A percentile compares a stretch with the other conserved stretches of the same genome.
phyloP scores from a whole-genome alignment of 2,329 filamentous ascomycete genomes.

The Verticillium isaacii region DNA sequence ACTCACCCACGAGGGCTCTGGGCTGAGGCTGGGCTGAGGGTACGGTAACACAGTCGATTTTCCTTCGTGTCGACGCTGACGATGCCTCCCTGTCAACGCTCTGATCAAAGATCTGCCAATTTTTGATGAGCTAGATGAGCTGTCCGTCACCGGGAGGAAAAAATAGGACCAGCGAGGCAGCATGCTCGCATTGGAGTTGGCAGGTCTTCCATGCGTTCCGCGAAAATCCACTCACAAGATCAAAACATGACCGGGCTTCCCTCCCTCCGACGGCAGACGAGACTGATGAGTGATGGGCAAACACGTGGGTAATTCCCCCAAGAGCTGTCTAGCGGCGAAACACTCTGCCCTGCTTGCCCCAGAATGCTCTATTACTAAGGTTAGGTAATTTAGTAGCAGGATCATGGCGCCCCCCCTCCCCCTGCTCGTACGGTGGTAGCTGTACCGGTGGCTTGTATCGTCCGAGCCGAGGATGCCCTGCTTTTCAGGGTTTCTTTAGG shows the following conservation, averaged over 20 bases:
- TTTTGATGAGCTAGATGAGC: no score
- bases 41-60: not conserved
- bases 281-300: not conserved
- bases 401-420: not conserved
- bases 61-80: not conserved
- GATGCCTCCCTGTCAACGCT: not conserved
- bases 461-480: not conserved
- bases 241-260: not conserved
- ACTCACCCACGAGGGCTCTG: not conserved
- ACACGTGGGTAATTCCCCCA: constrained; percentile 2
- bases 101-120: no score
- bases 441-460: not conserved
- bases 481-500: not conserved
- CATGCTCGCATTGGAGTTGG: no score
- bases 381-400: not conserved
- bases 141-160: no score
- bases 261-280: not conserved
- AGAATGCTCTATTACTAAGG: not conserved
- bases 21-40: not conserved
- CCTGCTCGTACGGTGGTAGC: not conserved
- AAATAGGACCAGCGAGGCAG: no score
- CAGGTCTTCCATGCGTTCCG: no score
- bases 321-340: constrained; percentile 1
- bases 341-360: not conserved
- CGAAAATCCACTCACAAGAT: no score